phyloP scores from a whole-genome alignment of 2,329 filamentous ascomycete species.

The Teratosphaeria pseudoeucalypti region DNA sequence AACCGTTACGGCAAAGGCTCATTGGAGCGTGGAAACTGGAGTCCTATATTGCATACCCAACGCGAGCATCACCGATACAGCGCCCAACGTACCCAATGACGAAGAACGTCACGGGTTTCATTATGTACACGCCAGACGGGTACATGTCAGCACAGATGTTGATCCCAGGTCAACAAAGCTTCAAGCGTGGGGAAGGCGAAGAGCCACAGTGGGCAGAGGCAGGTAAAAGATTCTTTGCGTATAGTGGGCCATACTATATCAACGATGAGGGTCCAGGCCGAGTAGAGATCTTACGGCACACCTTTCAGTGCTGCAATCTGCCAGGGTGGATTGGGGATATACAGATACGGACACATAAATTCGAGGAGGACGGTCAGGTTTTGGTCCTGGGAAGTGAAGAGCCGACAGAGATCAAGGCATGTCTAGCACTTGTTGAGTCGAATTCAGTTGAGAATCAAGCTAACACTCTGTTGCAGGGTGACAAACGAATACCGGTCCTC shows the following conservation, averaged over 20 bases:
- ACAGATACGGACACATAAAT: conserved; percentile 27
- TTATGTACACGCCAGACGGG: conserved; percentile 30
- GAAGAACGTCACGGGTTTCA: conserved; percentile 27
- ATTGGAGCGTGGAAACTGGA: conserved; percentile 29
- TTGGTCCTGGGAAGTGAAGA: conserved; percentile 29
- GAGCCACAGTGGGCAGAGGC: conserved; percentile 31
- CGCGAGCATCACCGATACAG: conserved; percentile 24
- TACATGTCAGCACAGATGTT: conserved; percentile 31
- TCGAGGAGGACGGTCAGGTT: conserved; percentile 29
- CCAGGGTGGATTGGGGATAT: conserved; percentile 30
- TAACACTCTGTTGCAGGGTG: conserved; percentile 17
- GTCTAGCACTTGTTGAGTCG: neutral
- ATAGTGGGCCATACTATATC: conserved; percentile 30
- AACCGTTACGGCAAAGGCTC: conserved; percentile 23
- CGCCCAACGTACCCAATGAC: conserved; percentile 28
- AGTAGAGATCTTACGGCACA: conserved; percentile 26
- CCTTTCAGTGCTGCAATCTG: conserved; percentile 28
- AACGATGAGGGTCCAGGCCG: conserved; percentile 24
- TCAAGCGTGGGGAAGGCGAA: conserved; percentile 28
- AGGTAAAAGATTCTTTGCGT: conserved; percentile 27
- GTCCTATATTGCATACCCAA: conserved; percentile 29
- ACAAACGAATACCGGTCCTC: conserved; percentile 27
- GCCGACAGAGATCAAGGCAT: conserved; percentile 29
- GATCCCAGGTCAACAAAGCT: conserved; percentile 27
- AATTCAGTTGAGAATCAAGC: neutral